Evolutionary conservation across 2,329 filamentous ascomycete genomes (phyloP), one percentile per base, ranked within the genome.

Genomic region (Pseudopithomyces chartarum): DNA sequence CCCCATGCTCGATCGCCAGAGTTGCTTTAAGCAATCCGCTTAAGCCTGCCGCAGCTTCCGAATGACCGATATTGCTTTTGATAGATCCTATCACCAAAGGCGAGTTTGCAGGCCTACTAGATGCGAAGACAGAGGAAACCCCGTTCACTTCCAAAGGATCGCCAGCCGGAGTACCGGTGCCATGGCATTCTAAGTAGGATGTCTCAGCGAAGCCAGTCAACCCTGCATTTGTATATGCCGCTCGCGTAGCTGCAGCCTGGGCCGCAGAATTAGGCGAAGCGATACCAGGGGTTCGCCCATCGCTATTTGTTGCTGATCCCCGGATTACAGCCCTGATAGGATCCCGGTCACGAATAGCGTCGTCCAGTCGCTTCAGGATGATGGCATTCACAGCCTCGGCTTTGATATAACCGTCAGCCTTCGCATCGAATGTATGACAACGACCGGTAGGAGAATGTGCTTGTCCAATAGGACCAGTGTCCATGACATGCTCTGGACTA

Each of bases 131-230:
- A 3, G 17, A 26, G 2, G 42, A 43, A 2, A 63, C 47, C 13
- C 57, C 65, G 1, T 44, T 52, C 1, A 57, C 61, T 44, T 73
- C 69, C 8, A 57, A 47, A 1, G 64, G 56, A 29, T 69, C 67
- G 2, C 85, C 84, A 1, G 80, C 83, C 38, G 79, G 79, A 0
- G 85, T 87, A 2, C 85, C 85, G 0, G 85, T 87, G 7, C 85
- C 85, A 54, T 79, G 77, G 0, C 68, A 69, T 53, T 79, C 76
- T 11, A 78, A 61, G 39, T 70, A 77, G 10, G 49, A 19, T 4
- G 55, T 58, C 7, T 44, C 34, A 8, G 54, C 54, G 13, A 61
- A 60, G 52, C 74, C 66, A 17, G 39, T 20, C 3, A 78, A 66
- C 2, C 73, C 72, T 3, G 75, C 75, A 8, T 62, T 66, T 26